A percentile compares a stretch with the other conserved stretches of the same genome.
Conservation (phyloP, 2,329 filamentous ascomycete species). For the Aspergillus quadricinctus region DNA sequence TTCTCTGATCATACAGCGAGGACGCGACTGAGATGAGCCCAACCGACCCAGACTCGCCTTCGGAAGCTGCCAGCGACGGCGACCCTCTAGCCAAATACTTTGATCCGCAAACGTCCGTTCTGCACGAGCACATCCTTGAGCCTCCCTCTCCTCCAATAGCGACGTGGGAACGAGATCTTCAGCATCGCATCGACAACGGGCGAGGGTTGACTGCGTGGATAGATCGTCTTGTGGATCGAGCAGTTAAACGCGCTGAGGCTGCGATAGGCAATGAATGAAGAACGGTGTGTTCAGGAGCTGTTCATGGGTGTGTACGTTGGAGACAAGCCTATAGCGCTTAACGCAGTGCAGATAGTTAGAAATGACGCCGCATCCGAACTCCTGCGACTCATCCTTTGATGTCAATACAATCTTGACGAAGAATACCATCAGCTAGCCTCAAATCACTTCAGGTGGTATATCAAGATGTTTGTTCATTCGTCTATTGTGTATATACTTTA, state of each 20-base stretch:
- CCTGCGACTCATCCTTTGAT: too few species aligned
- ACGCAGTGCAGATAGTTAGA: neutral
- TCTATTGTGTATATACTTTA: constrained; percentile 1
- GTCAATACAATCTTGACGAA: too few species aligned
- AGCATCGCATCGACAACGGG: constrained; percentile 6
- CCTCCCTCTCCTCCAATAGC: constrained; percentile 5
- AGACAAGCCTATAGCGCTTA: too few species aligned
- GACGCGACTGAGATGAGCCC: neutral
- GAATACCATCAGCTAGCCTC: too few species aligned
- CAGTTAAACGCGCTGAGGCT: neutral
- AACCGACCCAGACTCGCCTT: neutral
- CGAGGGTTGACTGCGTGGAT: neutral
- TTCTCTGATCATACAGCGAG: neutral
- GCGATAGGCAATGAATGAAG: neutral
- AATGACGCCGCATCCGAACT: too few species aligned
- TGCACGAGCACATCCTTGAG: constrained; percentile 10
- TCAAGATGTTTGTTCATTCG: neutral
- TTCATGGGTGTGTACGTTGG: neutral
- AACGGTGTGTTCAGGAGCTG: neutral
- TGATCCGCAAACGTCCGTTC: constrained; percentile 12
- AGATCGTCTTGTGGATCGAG: neutral
- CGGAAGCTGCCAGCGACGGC: neutral
- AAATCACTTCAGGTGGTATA: neutral
- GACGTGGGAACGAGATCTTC: neutral
- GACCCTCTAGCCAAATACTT: constrained; percentile 16